Evolutionary conservation across 1,284 basidiomycete genomes (phyloP), one percentile per base, ranked within the genome.

Genomic region (Cystobasidium sp.): DNA sequence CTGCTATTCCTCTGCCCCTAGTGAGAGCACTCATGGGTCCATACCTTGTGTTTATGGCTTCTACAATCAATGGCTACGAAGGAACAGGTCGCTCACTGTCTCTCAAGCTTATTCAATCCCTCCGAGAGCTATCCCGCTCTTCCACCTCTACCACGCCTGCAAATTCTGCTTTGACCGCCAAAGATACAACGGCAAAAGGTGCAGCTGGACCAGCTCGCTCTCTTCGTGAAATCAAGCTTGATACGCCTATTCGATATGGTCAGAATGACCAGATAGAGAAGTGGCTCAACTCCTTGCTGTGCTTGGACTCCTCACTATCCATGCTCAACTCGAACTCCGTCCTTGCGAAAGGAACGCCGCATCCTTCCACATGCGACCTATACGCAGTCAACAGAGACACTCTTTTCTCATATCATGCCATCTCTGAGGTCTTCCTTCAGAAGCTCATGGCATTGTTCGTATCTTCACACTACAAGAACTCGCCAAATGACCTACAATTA

Each of bases 31-130:
- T 99, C 75, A 90, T 99, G 76, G 97, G 97, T 0, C 95, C 95
- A 0, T 99, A 99, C 83, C 91, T 98, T 53, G 94, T 99, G 65
- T 98, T 99, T 86, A 90, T 99, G 87, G 93, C 94, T 0, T 97
- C 94, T 20, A 99, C 97, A 1, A 96, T 99, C 85, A 98, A 98
- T 81, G 97, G 97, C 56, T 99, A 99, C 84, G 97, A 99, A 85
- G 97, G 97, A 22, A 99, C 97, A 0, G 97, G 97, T 20, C 91
- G 97, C 46, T 97, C 94, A 1, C 88, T 99, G 59, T 96, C 93
- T 59, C 90, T 99, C 79, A 99, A 99, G 83, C 91, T 99, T 74
- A 92, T 99, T 77, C 92, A 98, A 83, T 95, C 98, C 83, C 88
- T 99, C 3, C 91, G 97, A 44, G 94, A 97, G 81, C 89, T 89